Percentiles rank a stretch among this genome's conserved stretches.
Evolutionary conservation across 2,329 filamentous ascomycete species (phyloP).

Genomic region (Rhytidhysteron rufulum): DNA sequence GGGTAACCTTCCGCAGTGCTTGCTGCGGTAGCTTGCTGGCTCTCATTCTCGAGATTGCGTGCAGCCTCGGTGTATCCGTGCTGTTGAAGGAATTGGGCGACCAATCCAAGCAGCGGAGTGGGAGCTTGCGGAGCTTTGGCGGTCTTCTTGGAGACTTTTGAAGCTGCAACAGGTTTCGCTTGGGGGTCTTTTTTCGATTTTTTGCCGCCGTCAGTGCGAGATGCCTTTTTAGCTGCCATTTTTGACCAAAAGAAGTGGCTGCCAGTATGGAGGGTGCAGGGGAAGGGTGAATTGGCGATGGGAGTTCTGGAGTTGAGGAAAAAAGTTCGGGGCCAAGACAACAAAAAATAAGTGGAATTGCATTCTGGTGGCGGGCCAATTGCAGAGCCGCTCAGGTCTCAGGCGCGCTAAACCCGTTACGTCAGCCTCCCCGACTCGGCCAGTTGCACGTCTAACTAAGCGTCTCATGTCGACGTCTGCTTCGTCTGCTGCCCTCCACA

Average conservation of each 20-base stretch:
- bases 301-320: not conserved
- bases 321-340: no score
- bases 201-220: constrained; percentile 7
- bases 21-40: constrained; percentile 4
- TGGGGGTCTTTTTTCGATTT: constrained; percentile 16
- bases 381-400: no score
- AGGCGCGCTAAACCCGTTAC: no score
- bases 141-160: constrained; percentile 2
- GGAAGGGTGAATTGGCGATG: not conserved
- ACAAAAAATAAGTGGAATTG: no score
- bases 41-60: constrained; percentile 18
- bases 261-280: no score
- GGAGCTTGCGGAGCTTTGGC: constrained; percentile 13
- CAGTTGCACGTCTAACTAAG: no score
- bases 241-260: constrained; percentile 8
- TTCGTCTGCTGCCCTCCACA: no score
- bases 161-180: constrained; percentile 5
- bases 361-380: no score
- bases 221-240: constrained; percentile 26
- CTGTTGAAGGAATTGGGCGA: constrained; percentile 30
- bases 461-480: no score
- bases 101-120: constrained; percentile 25
- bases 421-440: no score
- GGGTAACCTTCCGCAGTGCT: constrained; percentile 14
- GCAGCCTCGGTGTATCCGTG: constrained; percentile 31